Evolutionary conservation across 257 asterid species (phyloP).

Genomic region (Salvia rosmarinus): DNA sequence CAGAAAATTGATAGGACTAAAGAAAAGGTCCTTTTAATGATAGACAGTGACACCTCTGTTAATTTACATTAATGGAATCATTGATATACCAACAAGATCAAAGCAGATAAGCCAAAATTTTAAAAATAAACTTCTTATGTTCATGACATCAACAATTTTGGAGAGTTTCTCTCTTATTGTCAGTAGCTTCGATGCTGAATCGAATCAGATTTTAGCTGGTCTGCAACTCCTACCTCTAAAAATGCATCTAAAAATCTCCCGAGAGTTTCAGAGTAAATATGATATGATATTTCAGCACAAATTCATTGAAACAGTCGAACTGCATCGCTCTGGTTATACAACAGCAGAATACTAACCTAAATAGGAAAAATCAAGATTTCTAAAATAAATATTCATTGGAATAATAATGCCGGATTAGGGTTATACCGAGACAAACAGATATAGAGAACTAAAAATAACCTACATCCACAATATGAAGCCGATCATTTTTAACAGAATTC

Average conservation of each 20-base stretch:
- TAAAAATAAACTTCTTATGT: not conserved
- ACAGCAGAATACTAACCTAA: not conserved
- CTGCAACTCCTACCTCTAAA: no score
- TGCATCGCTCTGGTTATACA: no score
- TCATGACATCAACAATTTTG: not conserved
- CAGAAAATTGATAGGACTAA: not conserved
- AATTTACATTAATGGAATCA: not conserved
- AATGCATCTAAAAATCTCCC: not conserved
- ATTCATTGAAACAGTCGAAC: not conserved
- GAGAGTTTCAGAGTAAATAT: not conserved
- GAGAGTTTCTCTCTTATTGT: not conserved
- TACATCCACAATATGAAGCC: not conserved
- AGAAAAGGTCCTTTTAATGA: not conserved
- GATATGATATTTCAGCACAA: not conserved
- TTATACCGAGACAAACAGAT: not conserved
- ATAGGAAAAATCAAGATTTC: not conserved
- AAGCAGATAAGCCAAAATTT: not conserved
- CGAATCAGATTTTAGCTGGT: not conserved
- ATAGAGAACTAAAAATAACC: not conserved
- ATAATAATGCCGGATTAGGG: not conserved
- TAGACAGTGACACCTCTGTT: not conserved
- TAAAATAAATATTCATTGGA: not conserved
- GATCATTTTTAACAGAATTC: not conserved
- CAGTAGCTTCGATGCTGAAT: not conserved
- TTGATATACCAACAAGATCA: slow-evolving; percentile 6